Percentiles rank a stretch among this genome's conserved stretches.
Conservation (phyloP, 345 rosid genomes). For the Citropsis articulata region DNA sequence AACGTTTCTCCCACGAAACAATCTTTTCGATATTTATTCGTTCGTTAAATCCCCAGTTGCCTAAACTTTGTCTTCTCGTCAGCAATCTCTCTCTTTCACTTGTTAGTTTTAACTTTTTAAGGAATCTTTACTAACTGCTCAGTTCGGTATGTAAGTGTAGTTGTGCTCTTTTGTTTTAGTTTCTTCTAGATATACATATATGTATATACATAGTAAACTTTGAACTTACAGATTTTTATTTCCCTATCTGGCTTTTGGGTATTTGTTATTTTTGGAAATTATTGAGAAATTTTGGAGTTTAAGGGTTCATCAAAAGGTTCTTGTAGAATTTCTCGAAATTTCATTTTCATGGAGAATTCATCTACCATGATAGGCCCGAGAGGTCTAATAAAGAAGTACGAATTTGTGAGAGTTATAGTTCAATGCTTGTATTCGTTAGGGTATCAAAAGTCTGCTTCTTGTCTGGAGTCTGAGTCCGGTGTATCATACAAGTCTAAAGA, state of each 20-base stretch:
- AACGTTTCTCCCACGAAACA: not conserved
- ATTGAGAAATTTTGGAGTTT: not conserved
- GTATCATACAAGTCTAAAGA: constrained; percentile 44
- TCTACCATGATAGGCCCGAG: constrained; percentile 44
- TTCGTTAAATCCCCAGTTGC: not conserved
- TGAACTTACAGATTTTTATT: not conserved
- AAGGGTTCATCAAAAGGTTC: not conserved
- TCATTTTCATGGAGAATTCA: constrained; percentile 47
- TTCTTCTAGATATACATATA: not conserved
- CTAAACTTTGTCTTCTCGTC: not conserved
- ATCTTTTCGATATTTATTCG: not conserved
- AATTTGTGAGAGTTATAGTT: constrained; percentile 61
- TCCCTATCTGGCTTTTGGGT: not conserved
- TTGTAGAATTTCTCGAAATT: not conserved
- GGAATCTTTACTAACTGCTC: not conserved
- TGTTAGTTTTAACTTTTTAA: too few relatives aligned
- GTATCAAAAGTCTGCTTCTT: constrained; percentile 59
- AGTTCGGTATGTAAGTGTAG: not conserved
- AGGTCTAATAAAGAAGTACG: constrained; percentile 60
- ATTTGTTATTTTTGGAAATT: not conserved
- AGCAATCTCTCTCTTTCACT: not conserved
- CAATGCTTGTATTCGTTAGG: constrained; percentile 79
- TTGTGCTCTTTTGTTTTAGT: not conserved
- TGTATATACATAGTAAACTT: not conserved
- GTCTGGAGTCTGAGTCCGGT: constrained; percentile 66